Evolutionary conservation across 169 alveolate species (phyloP).

Genomic region (Plasmodium gallinaceum): DNA sequence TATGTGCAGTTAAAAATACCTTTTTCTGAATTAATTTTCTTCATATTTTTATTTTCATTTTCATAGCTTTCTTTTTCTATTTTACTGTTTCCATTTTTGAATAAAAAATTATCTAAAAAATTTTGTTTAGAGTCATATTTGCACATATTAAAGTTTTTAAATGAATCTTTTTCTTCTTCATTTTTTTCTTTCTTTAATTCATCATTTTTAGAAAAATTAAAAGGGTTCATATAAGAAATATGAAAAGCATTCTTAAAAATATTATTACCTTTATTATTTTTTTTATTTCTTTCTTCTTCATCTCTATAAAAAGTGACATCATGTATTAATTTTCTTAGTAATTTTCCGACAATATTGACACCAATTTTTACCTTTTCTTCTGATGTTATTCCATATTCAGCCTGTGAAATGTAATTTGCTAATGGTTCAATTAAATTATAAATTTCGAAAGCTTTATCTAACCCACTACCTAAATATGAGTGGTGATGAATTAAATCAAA

Average conservation of each 20-base stretch:
- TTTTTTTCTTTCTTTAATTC: constrained; percentile 2
- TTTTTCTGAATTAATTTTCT: not conserved
- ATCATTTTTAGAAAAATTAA: not conserved
- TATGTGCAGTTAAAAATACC: not conserved
- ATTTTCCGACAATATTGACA: constrained; percentile 85
- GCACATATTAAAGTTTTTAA: constrained; percentile 40
- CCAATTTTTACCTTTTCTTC: constrained; percentile 86
- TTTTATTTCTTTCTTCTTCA: constrained; percentile 66
- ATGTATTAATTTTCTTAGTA: constrained; percentile 84
- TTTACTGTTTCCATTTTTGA: not conserved
- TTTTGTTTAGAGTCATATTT: constrained; percentile 45
- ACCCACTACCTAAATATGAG: constrained; percentile 82
- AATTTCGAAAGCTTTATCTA: constrained; percentile 84
- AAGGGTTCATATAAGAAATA: constrained; percentile 44
- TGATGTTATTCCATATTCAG: constrained; percentile 89
- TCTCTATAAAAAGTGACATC: constrained; percentile 85
- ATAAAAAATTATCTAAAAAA: constrained; percentile 22
- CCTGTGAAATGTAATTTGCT: constrained; percentile 84
- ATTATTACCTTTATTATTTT: constrained; percentile 39
- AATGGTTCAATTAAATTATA: constrained; percentile 82
- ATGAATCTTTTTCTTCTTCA: constrained; percentile 59
- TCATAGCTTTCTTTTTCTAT: not conserved
- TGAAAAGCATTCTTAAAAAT: constrained; percentile 42
- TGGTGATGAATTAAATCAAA: constrained; percentile 91
- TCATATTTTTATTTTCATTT: not conserved